Evolutionary conservation across 305 asterid genomes (phyloP).

Genomic region (Caryopteris hybrid): DNA sequence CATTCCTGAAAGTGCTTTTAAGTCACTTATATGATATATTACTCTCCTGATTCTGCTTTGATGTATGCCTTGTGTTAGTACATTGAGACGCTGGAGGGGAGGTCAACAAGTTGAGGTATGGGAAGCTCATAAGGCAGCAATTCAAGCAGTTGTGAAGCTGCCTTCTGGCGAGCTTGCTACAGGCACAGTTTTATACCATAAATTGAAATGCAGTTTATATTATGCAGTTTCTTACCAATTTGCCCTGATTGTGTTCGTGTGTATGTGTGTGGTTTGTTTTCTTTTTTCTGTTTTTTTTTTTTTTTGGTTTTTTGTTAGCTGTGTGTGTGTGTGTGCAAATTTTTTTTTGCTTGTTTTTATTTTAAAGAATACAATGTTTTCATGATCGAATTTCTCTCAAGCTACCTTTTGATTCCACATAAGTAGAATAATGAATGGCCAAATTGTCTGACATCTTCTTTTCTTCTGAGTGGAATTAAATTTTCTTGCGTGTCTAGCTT

Average conservation of each 20-base stretch:
- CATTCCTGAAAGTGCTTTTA: too few relatives aligned
- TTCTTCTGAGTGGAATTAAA: not conserved
- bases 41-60: constrained; percentile 11
- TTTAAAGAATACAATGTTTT: not conserved
- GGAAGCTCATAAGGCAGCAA: constrained; percentile 86
- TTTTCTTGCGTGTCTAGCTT: not conserved
- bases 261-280: too few relatives aligned
- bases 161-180: constrained; percentile 96
- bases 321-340: not conserved
- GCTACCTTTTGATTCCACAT: not conserved
- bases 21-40: too few relatives aligned
- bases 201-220: too few relatives aligned
- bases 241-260: too few relatives aligned
- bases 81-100: constrained; percentile 87
- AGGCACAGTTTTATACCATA: constrained; percentile 42
- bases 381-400: not conserved
- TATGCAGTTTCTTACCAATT: too few relatives aligned
- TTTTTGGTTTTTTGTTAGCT: too few relatives aligned
- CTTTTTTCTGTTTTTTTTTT: too few relatives aligned
- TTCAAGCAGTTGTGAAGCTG: constrained; percentile 74
- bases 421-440: not conserved
- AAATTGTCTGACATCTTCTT: not conserved
- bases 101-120: constrained; percentile 66
- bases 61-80: constrained; percentile 37
- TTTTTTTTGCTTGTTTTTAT: not conserved